A percentile compares a stretch with the other conserved stretches of the same genome.
phyloP scores from a whole-genome alignment of 352 stramenopile species.

The Halophytophthora batemanensis region DNA sequence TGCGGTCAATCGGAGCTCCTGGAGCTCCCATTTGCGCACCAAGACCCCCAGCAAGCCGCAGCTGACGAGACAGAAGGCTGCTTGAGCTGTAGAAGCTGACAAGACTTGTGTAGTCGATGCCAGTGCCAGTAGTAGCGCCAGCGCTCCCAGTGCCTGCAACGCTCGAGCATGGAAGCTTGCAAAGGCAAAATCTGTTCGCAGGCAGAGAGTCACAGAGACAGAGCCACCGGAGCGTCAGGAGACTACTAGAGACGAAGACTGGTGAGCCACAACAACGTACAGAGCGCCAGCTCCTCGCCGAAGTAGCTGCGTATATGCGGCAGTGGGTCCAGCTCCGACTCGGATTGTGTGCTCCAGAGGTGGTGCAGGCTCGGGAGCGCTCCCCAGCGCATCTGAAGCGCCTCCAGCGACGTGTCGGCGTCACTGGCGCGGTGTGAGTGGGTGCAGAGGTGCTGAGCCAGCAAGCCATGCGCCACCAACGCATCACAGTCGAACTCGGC shows the following conservation, averaged over 20 bases:
- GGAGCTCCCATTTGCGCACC: constrained; percentile 61
- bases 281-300: constrained; percentile 72
- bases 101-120: constrained; percentile 9
- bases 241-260: constrained; percentile 1
- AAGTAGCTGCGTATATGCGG: constrained; percentile 76
- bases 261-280: constrained; percentile 34
- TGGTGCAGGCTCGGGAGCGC: constrained; percentile 26
- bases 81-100: constrained; percentile 9
- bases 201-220: neutral
- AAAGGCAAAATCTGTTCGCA: neutral
- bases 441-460: constrained; percentile 51
- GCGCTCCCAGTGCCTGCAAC: constrained; percentile 35
- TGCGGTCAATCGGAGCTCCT: constrained; percentile 33
- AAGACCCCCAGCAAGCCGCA: constrained; percentile 45
- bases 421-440: constrained; percentile 59
- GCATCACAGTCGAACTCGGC: constrained; percentile 70
- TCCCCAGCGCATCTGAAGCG: constrained; percentile 54
- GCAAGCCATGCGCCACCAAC: constrained; percentile 42
- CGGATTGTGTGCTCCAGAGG: constrained; percentile 13
- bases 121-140: constrained; percentile 34
- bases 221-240: too few relatives aligned
- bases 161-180: constrained; percentile 42
- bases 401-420: constrained; percentile 68
- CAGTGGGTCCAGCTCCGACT: constrained; percentile 38
- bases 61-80: constrained; percentile 47